Evolutionary conservation across 2,329 filamentous ascomycete species (phyloP).

Genomic region (Mollisiaceae sp.): DNA sequence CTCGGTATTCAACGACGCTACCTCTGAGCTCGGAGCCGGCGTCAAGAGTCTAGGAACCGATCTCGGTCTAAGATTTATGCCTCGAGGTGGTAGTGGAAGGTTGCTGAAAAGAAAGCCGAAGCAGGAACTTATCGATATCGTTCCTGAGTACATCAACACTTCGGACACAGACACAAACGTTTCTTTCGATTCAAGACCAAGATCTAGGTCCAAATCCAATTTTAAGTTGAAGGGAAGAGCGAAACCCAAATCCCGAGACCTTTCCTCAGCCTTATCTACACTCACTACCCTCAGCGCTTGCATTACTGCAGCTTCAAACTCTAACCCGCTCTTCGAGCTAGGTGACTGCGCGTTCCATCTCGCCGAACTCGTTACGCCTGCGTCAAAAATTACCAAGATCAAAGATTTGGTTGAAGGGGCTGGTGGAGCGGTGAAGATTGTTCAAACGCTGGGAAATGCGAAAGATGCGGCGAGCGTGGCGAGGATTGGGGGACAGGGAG

Average conservation of each 20-base stretch:
- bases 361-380: background rate
- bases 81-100: background rate
- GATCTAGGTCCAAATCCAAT: background rate
- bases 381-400: background rate
- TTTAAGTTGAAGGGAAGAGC: too few species aligned
- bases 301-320: background rate
- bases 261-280: background rate
- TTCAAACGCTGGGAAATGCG: slow-evolving; percentile 2
- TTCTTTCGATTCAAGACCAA: too few species aligned
- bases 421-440: background rate
- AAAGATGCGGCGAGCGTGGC: background rate
- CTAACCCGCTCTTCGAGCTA: background rate
- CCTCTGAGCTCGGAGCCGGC: background rate
- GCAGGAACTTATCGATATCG: background rate
- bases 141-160: background rate
- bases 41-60: background rate
- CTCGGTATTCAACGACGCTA: background rate
- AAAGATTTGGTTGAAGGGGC: background rate
- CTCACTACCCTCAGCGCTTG: background rate
- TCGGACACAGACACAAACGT: background rate
- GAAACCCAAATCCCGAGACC: background rate
- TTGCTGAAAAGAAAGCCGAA: background rate
- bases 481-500: background rate
- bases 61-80: background rate
- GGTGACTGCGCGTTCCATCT: background rate